A percentile compares a stretch with the other conserved stretches of the same genome.
Evolutionary conservation across 805 yeast genomes (phyloP).

Genomic region (Candida sanyiensis): DNA sequence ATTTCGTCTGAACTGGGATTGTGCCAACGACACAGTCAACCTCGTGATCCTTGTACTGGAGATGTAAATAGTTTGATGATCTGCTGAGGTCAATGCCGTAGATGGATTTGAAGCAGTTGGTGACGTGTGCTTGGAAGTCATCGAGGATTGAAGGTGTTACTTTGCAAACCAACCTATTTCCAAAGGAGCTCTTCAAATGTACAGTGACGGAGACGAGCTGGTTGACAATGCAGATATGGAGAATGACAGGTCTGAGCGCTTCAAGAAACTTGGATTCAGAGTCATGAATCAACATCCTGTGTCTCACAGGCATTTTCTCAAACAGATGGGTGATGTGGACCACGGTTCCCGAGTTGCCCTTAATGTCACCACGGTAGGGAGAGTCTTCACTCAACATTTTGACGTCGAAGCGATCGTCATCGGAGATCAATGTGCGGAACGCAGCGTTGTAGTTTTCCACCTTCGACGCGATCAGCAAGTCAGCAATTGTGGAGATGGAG

Average conservation of each 20-base stretch:
- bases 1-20: constrained; percentile 29
- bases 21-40: constrained; percentile 38
- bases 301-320: constrained; percentile 39
- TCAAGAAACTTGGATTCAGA: constrained; percentile 23
- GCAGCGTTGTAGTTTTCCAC: constrained; percentile 25
- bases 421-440: constrained; percentile 16
- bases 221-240: constrained; percentile 26
- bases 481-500: constrained; percentile 44
- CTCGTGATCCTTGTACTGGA: constrained; percentile 23
- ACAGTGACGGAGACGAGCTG: constrained; percentile 23
- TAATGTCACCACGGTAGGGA: constrained; percentile 1
- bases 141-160: not conserved
- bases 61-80: constrained; percentile 26
- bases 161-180: constrained; percentile 8
- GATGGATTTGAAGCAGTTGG: constrained; percentile 21
- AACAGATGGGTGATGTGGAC: constrained; percentile 37
- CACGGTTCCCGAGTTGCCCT: constrained; percentile 33
- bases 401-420: constrained; percentile 7
- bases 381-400: constrained; percentile 7
- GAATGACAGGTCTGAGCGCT: constrained; percentile 28
- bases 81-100: constrained; percentile 27
- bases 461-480: constrained; percentile 45
- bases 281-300: constrained; percentile 20
- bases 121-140: constrained; percentile 13
- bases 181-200: not conserved